Conservation (phyloP, 768 basidiomycete species). For the Tricholoma furcatifolium region DNA sequence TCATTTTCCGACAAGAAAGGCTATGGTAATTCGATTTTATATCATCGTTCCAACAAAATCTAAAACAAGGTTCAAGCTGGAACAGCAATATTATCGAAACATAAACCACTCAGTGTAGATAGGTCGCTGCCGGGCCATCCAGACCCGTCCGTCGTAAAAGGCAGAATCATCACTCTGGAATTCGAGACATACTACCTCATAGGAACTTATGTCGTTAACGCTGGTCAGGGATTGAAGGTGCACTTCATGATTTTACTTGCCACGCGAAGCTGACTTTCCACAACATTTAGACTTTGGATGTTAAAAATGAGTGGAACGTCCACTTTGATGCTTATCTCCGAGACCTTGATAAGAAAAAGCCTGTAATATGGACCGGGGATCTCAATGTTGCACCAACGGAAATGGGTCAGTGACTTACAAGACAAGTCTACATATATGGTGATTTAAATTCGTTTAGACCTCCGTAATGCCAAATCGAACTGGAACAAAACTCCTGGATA, state of each 20-base stretch:
- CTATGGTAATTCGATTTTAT: conserved; percentile 51
- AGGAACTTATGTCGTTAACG: conserved; percentile 84
- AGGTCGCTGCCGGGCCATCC: conserved; percentile 77
- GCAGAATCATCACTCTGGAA: conserved; percentile 81
- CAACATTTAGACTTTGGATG: conserved; percentile 63
- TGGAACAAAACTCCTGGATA: conserved; percentile 91
- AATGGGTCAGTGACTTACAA: conserved; percentile 40
- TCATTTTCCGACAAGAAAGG: conserved; percentile 75
- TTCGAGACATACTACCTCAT: conserved; percentile 69
- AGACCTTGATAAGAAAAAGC: conserved; percentile 71
- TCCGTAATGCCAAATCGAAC: conserved; percentile 66
- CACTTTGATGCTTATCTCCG: conserved; percentile 77
- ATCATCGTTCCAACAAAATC: not conserved
- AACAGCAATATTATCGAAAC: conserved; percentile 77
- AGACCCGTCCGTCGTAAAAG: conserved; percentile 60
- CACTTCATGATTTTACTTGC: not conserved
- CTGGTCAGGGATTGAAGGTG: conserved; percentile 76
- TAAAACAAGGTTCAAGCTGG: conserved; percentile 55
- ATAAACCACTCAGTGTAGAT: conserved; percentile 63
- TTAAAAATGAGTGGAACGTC: conserved; percentile 75
- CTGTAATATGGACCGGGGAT: conserved; percentile 88
- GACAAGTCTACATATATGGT: not conserved
- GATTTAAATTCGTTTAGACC: conserved; percentile 34
- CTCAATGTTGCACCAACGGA: conserved; percentile 84
- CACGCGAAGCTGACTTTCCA: not conserved